Conservation (phyloP, 2,329 filamentous ascomycete genomes). For the Scortechinia acanthostroma region DNA sequence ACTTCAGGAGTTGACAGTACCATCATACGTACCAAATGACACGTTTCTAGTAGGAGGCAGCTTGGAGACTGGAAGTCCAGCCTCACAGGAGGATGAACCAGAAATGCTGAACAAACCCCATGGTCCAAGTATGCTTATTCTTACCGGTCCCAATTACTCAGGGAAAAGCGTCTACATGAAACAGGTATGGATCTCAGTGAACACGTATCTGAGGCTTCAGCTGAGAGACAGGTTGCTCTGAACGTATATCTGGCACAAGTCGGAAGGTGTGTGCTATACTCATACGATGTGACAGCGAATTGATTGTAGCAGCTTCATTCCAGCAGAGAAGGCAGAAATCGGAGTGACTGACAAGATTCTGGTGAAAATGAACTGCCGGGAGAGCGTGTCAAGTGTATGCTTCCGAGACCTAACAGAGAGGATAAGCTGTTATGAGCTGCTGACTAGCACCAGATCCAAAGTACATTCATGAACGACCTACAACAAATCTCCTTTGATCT, state of each 20-base stretch:
- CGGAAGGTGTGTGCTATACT: neutral
- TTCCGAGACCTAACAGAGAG: neutral
- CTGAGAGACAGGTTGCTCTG: neutral
- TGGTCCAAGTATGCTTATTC: neutral
- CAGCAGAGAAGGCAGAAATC: neutral
- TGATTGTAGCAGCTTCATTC: neutral
- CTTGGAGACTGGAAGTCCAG: neutral
- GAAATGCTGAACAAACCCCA: too few relatives aligned
- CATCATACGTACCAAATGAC: neutral
- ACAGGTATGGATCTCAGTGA: neutral
- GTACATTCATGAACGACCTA: conserved; percentile 48
- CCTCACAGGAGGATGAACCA: too few relatives aligned
- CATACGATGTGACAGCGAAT: neutral
- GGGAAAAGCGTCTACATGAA: conserved; percentile 1
- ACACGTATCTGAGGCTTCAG: neutral
- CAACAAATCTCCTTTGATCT: conserved; percentile 62
- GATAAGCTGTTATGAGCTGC: neutral
- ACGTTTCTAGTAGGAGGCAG: neutral
- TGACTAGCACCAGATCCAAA: conserved; percentile 35
- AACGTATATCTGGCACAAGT: neutral
- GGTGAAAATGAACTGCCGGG: conserved; percentile 19
- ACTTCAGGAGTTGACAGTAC: neutral
- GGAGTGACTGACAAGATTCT: neutral
- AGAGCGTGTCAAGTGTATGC: conserved; percentile 49
- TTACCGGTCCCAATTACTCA: neutral